Base-by-base conservation (phyloP, 164 flowering plant species). In the Macadamia integrifolia region DNA sequence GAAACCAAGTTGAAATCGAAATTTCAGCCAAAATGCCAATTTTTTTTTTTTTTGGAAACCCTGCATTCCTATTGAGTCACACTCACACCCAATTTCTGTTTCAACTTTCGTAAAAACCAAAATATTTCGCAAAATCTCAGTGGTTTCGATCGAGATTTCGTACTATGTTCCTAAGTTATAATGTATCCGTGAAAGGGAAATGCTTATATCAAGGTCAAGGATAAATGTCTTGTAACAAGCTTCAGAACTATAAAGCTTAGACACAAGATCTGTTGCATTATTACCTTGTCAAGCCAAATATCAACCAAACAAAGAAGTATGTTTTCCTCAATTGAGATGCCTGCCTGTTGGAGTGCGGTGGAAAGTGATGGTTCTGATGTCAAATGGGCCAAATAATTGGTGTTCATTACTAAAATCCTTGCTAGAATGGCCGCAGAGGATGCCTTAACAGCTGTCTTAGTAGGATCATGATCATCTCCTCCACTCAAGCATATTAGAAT, bases 211-310 rank as follows among this genome's bases (percentile, higher is more conserved):
- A n/a, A 8, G n/a, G 6, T 23, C 29, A 55, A 35, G n/a, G 11
- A 43, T 6, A 9, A 63, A 3, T 15, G 52, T 49, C 5, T 12
- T 18, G 23, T 17, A 63, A 61, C 57, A 32, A 68, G 18, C 11
- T 14, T 52, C 50, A 53, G 42, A 42, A 40, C 14, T 40, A 52
- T 23, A 17, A 46, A 58, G 14, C 10, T 12, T 64, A 59, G 12
- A 40, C 9, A 2, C 32, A 62, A 32, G 17, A 56, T 18, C 43
- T 61, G 70, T 63, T 31, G 43, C n/a, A 35, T 59, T 2, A 42
- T 32, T 74, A 94, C 98, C 97, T 88, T 87, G 68, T 92, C 99
- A 75, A 94, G 86, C 99, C 99, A 94, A 49, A 87, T 58, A 71
- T 94, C 96, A 72, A 85, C 91, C 69, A 94, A 78, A 69, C 84